A percentile compares a stretch with the other conserved stretches of the same genome.
phyloP scores from a whole-genome alignment of 1,139 yeast species.

The Diutina neorugosa region DNA sequence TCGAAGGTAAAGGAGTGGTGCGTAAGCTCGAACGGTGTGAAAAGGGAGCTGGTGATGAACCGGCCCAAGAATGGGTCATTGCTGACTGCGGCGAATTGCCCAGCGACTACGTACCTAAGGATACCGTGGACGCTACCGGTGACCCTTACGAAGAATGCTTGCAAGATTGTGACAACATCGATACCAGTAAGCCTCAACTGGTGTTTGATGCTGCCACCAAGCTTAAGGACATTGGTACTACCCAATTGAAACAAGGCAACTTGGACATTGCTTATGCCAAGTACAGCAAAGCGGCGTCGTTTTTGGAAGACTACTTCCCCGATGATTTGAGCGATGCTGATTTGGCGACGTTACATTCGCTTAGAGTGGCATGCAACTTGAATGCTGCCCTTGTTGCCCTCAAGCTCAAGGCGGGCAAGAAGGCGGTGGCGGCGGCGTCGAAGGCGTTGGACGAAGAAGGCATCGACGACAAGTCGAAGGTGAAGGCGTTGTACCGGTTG shows the following conservation, averaged over 20 bases:
- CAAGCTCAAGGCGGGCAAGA: constrained; percentile 45
- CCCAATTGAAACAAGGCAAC: constrained; percentile 54
- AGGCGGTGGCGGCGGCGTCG: constrained; percentile 47
- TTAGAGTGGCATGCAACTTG: constrained; percentile 36
- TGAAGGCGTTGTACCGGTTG: constrained; percentile 80
- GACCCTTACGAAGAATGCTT: constrained; percentile 71
- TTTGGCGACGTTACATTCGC: constrained; percentile 8
- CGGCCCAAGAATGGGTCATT: constrained; percentile 9
- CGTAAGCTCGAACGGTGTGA: constrained; percentile 10
- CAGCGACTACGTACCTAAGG: constrained; percentile 36
- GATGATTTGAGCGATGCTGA: constrained; percentile 51
- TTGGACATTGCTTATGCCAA: constrained; percentile 46
- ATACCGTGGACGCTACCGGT: constrained; percentile 41
- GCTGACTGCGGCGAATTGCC: constrained; percentile 19
- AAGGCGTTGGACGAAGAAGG: constrained; percentile 55
- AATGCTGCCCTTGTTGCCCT: constrained; percentile 70
- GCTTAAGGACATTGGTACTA: constrained; percentile 75
- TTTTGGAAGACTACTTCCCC: constrained; percentile 64
- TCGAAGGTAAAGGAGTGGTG: constrained; percentile 10
- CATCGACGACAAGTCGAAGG: constrained; percentile 54
- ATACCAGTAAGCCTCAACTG: constrained; percentile 43
- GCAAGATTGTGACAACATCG: constrained; percentile 61
- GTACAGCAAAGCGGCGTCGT: constrained; percentile 59
- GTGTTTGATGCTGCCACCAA: constrained; percentile 54
- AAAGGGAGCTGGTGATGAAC: constrained; percentile 12